These are phyloP conservation scores for Maudiozyma bulderi DNA, from an alignment of 805 yeast species.

Conservation along the genomic window DNA sequence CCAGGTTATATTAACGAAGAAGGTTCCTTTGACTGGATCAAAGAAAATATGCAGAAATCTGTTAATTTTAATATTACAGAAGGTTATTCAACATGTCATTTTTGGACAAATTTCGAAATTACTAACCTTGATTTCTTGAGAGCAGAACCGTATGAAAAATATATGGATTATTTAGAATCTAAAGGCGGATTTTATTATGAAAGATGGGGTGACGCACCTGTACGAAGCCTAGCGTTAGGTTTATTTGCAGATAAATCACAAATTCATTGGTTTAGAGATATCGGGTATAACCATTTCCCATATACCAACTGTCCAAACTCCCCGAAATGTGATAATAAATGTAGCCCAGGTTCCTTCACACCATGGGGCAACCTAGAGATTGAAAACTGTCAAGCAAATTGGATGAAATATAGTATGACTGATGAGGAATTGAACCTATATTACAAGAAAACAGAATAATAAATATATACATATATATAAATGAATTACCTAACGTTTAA, in stretches of 20 bases:
- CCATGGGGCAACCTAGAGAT: conserved; percentile 41
- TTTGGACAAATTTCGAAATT: conserved; percentile 86
- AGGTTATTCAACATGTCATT: conserved; percentile 61
- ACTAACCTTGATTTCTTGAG: conserved; percentile 77
- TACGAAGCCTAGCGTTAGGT: conserved; percentile 66
- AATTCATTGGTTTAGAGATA: conserved; percentile 82
- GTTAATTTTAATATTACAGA: conserved; percentile 32
- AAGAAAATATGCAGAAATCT: conserved; percentile 47
- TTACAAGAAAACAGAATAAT: not conserved
- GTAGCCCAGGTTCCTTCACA: conserved; percentile 48
- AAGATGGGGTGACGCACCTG: conserved; percentile 93
- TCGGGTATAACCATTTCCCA: conserved; percentile 70
- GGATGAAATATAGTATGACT: conserved; percentile 44
- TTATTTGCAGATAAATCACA: conserved; percentile 58
- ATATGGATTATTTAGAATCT: conserved; percentile 54
- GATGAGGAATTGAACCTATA: conserved; percentile 23
- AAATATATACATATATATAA: not conserved
- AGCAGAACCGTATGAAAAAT: conserved; percentile 52
- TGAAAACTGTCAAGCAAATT: conserved; percentile 67
- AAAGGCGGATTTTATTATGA: conserved; percentile 82
- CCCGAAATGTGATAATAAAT: conserved; percentile 38
- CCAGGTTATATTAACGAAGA: conserved; percentile 46
- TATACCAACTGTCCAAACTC: conserved; percentile 66
- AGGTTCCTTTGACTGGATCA: conserved; percentile 55
- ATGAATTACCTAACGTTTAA: not conserved